A percentile compares a stretch with the other conserved stretches of the same genome.
phyloP scores from a whole-genome alignment of 805 yeast species.

The Starmerella khaoyaiensis region DNA sequence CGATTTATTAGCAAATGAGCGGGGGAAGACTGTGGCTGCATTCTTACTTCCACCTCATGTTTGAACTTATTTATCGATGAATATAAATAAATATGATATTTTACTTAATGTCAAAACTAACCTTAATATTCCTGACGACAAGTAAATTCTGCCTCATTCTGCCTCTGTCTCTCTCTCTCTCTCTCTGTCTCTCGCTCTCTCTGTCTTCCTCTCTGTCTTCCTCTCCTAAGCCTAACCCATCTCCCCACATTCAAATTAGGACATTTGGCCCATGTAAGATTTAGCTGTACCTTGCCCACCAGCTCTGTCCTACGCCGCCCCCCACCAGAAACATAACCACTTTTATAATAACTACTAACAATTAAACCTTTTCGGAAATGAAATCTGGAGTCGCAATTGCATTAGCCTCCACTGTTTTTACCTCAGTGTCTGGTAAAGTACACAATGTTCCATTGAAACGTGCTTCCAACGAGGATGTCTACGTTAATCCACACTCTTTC shows the following conservation, averaged over 20 bases:
- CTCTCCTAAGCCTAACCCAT: no score
- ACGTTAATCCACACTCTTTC: slow-evolving; percentile 16
- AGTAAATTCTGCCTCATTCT: no score
- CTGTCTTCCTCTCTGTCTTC: no score
- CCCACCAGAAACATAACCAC: not conserved
- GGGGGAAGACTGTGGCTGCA: slow-evolving; percentile 54
- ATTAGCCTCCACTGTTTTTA: slow-evolving; percentile 17
- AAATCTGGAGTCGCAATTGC: slow-evolving; percentile 12
- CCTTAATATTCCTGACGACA: no score
- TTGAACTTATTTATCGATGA: not conserved
- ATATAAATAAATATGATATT: no score
- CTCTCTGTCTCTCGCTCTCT: no score
- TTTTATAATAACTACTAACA: not conserved
- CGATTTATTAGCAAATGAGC: slow-evolving; percentile 66
- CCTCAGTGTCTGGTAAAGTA: slow-evolving; percentile 19
- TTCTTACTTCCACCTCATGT: slow-evolving; percentile 57
- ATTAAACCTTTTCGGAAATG: slow-evolving; percentile 3
- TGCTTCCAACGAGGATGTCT: slow-evolving; percentile 14
- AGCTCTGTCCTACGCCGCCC: not conserved
- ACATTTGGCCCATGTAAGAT: not conserved
- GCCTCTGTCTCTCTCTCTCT: no score
- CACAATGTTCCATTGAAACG: slow-evolving; percentile 18
- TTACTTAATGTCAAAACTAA: no score
- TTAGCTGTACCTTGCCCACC: not conserved
- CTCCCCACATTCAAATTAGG: not conserved